Conservation (phyloP, 495 filamentous ascomycete genomes). For the Penicilliopsis zonata region DNA sequence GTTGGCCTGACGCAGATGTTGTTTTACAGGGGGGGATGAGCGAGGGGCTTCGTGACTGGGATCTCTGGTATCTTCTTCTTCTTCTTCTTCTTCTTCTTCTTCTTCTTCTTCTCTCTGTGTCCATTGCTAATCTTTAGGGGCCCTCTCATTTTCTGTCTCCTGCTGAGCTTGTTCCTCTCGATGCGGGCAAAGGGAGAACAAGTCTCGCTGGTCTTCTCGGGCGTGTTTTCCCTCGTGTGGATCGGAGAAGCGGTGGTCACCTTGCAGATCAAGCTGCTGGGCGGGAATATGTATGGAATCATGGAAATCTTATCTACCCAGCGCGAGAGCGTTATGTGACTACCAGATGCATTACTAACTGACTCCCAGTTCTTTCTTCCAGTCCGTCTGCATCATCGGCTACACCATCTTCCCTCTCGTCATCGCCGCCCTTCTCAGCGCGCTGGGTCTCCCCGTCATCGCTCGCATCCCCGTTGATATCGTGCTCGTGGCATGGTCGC, state of each 20-base stretch:
- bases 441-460: conserved; percentile 61
- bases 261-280: conserved; percentile 94
- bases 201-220: conserved; percentile 80
- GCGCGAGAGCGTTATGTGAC: neutral
- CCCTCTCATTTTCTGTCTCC: conserved; percentile 81
- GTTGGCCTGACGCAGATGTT: conserved; percentile 61
- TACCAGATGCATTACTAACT: neutral
- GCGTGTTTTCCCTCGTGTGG: conserved; percentile 94
- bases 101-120: conserved; percentile 1
- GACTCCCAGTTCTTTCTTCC: conserved; percentile 74
- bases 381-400: conserved; percentile 93
- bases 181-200: conserved; percentile 62
- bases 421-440: conserved; percentile 81
- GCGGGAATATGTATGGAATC: conserved; percentile 86
- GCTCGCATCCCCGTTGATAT: conserved; percentile 82
- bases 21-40: conserved; percentile 72
- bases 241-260: conserved; percentile 94
- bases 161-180: conserved; percentile 76
- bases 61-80: conserved; percentile 55
- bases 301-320: too few species aligned
- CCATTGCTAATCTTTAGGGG: conserved; percentile 38
- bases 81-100: neutral
- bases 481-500: conserved; percentile 76
- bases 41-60: conserved; percentile 85
- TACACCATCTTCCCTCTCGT: conserved; percentile 99